Evolutionary conservation across 352 stramenopile genomes (phyloP).

Genomic region (Pilasporangium apinafurcum): DNA sequence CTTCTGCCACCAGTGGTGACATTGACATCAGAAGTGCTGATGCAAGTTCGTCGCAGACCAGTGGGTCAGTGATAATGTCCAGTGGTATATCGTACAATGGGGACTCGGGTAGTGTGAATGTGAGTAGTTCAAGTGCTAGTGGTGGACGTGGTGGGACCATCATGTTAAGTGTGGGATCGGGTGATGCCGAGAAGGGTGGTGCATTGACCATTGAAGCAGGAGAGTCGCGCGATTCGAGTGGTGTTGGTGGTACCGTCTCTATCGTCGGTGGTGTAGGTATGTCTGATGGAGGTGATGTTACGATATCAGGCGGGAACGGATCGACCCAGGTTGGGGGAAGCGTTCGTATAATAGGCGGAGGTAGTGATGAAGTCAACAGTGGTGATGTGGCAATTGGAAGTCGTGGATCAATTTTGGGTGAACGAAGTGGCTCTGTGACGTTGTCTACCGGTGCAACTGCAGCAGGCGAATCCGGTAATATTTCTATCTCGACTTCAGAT

Average conservation of each 20-base stretch:
- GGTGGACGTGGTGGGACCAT: slow-evolving; percentile 2
- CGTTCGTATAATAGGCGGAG: too few relatives aligned
- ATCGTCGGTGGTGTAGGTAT: neutral
- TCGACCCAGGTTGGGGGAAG: too few relatives aligned
- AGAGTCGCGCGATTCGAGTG: neutral
- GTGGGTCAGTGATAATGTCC: slow-evolving; percentile 2
- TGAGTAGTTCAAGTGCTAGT: neutral
- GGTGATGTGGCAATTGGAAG: slow-evolving; percentile 5
- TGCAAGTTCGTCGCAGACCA: slow-evolving; percentile 8
- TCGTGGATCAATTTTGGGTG: neutral
- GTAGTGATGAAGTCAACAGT: neutral
- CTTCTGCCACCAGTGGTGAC: neutral
- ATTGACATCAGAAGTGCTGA: slow-evolving; percentile 1
- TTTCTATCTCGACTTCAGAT: slow-evolving; percentile 9
- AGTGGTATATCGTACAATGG: neutral
- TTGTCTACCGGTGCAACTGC: neutral
- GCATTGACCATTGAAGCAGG: slow-evolving; percentile 2
- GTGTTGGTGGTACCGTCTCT: neutral
- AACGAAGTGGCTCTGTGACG: neutral
- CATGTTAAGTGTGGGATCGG: neutral
- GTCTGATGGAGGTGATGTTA: neutral
- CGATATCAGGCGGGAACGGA: too few relatives aligned
- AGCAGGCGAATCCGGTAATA: slow-evolving; percentile 4
- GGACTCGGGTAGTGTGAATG: slow-evolving; percentile 4
- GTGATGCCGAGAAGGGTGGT: neutral